Conservation (phyloP, 352 stramenopile species). For the Phytophthora pisi region DNA sequence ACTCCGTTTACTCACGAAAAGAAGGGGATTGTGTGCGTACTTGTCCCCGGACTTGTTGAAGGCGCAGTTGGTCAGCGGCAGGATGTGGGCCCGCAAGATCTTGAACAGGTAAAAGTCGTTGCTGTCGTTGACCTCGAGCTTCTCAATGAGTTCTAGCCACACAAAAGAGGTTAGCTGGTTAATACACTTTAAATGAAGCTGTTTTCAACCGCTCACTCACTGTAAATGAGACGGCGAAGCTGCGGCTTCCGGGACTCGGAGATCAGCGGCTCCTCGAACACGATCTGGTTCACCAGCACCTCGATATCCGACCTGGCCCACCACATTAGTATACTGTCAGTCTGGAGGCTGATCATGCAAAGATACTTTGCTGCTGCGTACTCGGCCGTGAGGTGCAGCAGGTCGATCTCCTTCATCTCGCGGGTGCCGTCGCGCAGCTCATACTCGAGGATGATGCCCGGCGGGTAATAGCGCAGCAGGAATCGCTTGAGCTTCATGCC, state of each 20-base stretch:
- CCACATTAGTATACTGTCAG: slow-evolving; percentile 1
- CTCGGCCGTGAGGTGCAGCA: slow-evolving; percentile 93
- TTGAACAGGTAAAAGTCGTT: slow-evolving; percentile 98
- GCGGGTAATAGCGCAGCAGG: slow-evolving; percentile 95
- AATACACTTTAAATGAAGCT: no score
- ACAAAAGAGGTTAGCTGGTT: background rate
- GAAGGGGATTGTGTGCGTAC: slow-evolving; percentile 29
- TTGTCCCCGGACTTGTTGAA: slow-evolving; percentile 98
- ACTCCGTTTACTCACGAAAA: background rate
- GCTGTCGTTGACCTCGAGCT: slow-evolving; percentile 93
- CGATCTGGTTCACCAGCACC: slow-evolving; percentile 95
- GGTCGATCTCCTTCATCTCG: slow-evolving; percentile 96
- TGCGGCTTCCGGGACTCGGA: slow-evolving; percentile 94
- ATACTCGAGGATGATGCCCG: slow-evolving; percentile 96
- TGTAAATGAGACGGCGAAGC: slow-evolving; percentile 93
- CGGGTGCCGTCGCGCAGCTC: slow-evolving; percentile 92
- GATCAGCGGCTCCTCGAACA: slow-evolving; percentile 95
- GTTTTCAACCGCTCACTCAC: slow-evolving; percentile 34
- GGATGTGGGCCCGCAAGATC: slow-evolving; percentile 94
- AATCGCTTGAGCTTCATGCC: slow-evolving; percentile 97
- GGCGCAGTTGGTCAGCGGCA: slow-evolving; percentile 95
- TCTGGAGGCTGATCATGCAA: background rate
- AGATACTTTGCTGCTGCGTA: slow-evolving; percentile 28
- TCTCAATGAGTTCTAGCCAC: slow-evolving; percentile 92
- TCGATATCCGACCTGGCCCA: slow-evolving; percentile 90